Percentiles rank a stretch among this genome's conserved stretches.
Evolutionary conservation across 2,329 filamentous ascomycete species (phyloP).

Genomic region (Fusarium sp.): DNA sequence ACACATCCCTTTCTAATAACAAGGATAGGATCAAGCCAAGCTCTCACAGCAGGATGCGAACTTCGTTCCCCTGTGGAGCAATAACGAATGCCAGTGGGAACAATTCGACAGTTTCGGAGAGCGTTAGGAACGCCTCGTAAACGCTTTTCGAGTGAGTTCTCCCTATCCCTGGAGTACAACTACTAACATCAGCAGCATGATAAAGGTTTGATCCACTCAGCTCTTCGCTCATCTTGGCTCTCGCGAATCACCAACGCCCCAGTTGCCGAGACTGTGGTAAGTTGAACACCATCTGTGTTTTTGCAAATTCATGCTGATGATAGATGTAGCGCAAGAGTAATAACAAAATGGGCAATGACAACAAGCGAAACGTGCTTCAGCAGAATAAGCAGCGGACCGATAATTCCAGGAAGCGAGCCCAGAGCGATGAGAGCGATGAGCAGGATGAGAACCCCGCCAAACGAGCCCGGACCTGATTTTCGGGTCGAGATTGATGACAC

Average conservation of each 20-base stretch:
- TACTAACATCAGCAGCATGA: slow-evolving; percentile 21
- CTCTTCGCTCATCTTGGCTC: slow-evolving; percentile 36
- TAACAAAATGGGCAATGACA: slow-evolving; percentile 41
- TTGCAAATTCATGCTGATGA: not conserved
- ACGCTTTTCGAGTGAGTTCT: slow-evolving; percentile 32
- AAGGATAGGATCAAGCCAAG: slow-evolving; percentile 23
- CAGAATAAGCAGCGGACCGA: slow-evolving; percentile 3
- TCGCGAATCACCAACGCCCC: slow-evolving; percentile 38
- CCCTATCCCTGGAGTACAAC: fast-evolving
- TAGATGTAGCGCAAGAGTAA: slow-evolving; percentile 33
- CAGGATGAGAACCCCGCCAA: not conserved
- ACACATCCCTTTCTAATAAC: not conserved
- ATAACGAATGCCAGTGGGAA: slow-evolving; percentile 40
- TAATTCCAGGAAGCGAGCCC: slow-evolving; percentile 24
- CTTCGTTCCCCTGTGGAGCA: slow-evolving; percentile 37
- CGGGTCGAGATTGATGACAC: not conserved
- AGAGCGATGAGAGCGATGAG: slow-evolving; percentile 21
- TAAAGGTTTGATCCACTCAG: slow-evolving; percentile 41
- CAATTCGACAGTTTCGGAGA: slow-evolving; percentile 39
- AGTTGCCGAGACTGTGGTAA: slow-evolving; percentile 34
- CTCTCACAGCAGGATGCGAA: slow-evolving; percentile 33
- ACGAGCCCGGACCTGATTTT: not conserved
- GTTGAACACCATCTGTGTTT: fast-evolving
- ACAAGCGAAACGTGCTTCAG: slow-evolving; percentile 26
- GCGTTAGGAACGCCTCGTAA: slow-evolving; percentile 40